phyloP scores from a whole-genome alignment of 75 land plant species.

The Pseudotsuga menziesii region DNA sequence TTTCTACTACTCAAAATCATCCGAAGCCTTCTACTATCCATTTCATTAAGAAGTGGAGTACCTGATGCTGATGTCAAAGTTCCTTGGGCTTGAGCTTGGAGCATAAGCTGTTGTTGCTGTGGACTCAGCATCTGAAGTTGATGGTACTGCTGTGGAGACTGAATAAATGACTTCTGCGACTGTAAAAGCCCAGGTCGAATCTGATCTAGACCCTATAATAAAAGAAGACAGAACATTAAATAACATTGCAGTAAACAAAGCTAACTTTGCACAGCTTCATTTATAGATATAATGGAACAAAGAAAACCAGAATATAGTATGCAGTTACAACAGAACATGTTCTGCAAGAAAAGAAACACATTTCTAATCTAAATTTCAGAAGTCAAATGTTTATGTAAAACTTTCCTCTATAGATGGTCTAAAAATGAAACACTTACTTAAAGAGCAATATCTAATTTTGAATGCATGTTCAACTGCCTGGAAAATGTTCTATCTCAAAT shows the following conservation, averaged over 20 bases:
- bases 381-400: no score
- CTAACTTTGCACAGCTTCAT: no score
- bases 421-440: no score
- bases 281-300: no score
- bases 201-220: constrained; percentile 76
- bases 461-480: no score
- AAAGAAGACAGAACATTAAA: constrained; percentile 10
- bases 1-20: constrained; percentile 68
- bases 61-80: constrained; percentile 62
- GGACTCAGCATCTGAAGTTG: constrained; percentile 79
- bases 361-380: no score
- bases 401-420: no score
- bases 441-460: no score
- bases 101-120: constrained; percentile 79
- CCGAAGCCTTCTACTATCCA: constrained; percentile 71
- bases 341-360: no score
- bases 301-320: no score
- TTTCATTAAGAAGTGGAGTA: constrained; percentile 27
- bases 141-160: constrained; percentile 69
- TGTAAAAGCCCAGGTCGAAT: constrained; percentile 81
- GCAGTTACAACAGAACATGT: no score
- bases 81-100: constrained; percentile 66
- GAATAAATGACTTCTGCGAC: constrained; percentile 72
- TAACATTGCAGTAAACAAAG: not conserved
- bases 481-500: no score